Evolutionary conservation across 306 rosid species (phyloP), one percentile per base, ranked within the genome.

Genomic region (Fagus crenata): DNA sequence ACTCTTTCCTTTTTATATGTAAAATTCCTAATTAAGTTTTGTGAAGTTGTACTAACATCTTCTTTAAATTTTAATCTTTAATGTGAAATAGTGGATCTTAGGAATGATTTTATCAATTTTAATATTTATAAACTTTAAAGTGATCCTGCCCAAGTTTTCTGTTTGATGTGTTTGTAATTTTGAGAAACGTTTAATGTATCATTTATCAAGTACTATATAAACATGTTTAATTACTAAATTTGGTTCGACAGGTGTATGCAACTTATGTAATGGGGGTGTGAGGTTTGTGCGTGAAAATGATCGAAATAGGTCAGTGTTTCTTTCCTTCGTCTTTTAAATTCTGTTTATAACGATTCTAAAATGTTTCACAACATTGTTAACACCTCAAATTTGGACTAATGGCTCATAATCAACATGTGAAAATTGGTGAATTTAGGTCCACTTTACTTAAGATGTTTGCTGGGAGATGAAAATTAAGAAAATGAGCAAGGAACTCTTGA

Each of bases 231-330:
- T 2, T 41, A 68, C 14, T 49, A 18, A 78, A 63, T 53, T 60
- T 39, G 53, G 46, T 79, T 40, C 77, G 58, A 55, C 75, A 86
- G 98, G 97, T 75, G 96, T 92, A 42, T 95, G 97, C 87, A 95
- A 95, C 79, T 84, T 95, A 80, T 95, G 98, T 75, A 92, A 95
- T 71, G 98, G 98, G 49, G 97, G 98, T 69, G 98, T 92, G 0
- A 92, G 86, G 82, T 89, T 94, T 74, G 97, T 94, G 33, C 95
- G 96, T 60, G 90, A 82, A 65, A 87, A 94, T 64, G 97, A 94
- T 80, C 87, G 80, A 64, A 92, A 90, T 22, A 90, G 83, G 98
- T 90, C 5, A 3, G 42, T 8, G 8, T 53, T 65, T 72, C 51
- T 75, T 40, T 75, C 41, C n/a, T 55, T 77, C 63, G 68, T 43